These are phyloP conservation scores for Ophiognomonia clavigignenti-juglandacearum DNA, from an alignment of 2,329 filamentous ascomycete species.

Conservation along the genomic window DNA sequence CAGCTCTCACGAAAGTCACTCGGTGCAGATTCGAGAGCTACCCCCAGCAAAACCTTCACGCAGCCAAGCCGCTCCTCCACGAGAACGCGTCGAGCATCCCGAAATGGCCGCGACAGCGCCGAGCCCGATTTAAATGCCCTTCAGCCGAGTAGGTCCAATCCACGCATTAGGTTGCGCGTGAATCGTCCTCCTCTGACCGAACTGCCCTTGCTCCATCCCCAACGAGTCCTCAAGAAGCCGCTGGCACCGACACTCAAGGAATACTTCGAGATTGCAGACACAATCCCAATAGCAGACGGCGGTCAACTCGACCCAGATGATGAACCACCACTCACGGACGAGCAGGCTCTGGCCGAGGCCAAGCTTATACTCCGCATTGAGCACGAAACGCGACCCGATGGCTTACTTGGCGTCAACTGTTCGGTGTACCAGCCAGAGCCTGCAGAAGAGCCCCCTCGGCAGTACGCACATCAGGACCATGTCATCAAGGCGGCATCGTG, in stretches of 20 bases:
- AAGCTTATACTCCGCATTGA: slow-evolving; percentile 64
- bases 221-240: slow-evolving; percentile 49
- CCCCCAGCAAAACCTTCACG: slow-evolving; percentile 29
- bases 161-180: slow-evolving; percentile 11
- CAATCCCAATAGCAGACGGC: slow-evolving; percentile 52
- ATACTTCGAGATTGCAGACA: slow-evolving; percentile 46
- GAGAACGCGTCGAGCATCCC: slow-evolving; percentile 26
- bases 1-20: slow-evolving; percentile 7
- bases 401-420: slow-evolving; percentile 66
- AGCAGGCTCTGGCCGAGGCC: slow-evolving; percentile 65
- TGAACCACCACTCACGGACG: slow-evolving; percentile 52
- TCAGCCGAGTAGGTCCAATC: slow-evolving; percentile 7
- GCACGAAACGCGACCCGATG: slow-evolving; percentile 68
- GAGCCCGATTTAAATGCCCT: slow-evolving; percentile 22
- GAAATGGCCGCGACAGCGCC: slow-evolving; percentile 22
- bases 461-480: slow-evolving; percentile 87
- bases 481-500: slow-evolving; percentile 73
- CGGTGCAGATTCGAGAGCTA: slow-evolving; percentile 20
- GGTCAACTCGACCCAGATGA: slow-evolving; percentile 53
- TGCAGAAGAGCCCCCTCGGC: slow-evolving; percentile 65
- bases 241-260: slow-evolving; percentile 53
- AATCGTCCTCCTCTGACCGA: slow-evolving; percentile 31
- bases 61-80: slow-evolving; percentile 17
- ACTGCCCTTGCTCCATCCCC: slow-evolving; percentile 56
- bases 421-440: slow-evolving; percentile 69